Conservation (phyloP, 306 rosid species). For the Cicer arietinum region DNA sequence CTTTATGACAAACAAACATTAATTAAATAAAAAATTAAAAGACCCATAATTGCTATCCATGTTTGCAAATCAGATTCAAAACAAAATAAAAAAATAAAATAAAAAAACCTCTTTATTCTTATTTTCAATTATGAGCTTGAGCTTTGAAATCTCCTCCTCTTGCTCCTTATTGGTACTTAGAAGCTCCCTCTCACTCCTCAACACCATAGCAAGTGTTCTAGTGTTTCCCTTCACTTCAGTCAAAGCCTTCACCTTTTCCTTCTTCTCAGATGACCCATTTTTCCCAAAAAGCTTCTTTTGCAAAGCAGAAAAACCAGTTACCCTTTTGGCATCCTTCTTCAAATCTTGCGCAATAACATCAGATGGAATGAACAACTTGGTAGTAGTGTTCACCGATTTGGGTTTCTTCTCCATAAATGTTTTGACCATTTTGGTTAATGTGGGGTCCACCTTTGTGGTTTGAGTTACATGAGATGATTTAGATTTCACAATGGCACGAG, state of each 20-base stretch:
- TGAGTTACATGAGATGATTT: slow-evolving; percentile 54
- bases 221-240: slow-evolving; percentile 91
- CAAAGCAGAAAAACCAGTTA: slow-evolving; percentile 58
- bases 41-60: neutral
- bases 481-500: slow-evolving; percentile 70
- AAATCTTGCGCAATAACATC: slow-evolving; percentile 68
- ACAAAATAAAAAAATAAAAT: neutral
- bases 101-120: slow-evolving; percentile 76
- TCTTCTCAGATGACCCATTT: slow-evolving; percentile 47
- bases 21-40: slow-evolving; percentile 1
- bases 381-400: slow-evolving; percentile 35
- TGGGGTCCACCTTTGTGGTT: slow-evolving; percentile 64
- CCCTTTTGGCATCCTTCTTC: slow-evolving; percentile 73
- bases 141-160: slow-evolving; percentile 61
- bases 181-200: slow-evolving; percentile 96
- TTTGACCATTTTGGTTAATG: slow-evolving; percentile 72
- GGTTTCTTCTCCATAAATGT: slow-evolving; percentile 73
- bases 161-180: slow-evolving; percentile 71
- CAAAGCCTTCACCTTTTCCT: slow-evolving; percentile 77
- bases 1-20: neutral
- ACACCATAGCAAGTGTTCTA: slow-evolving; percentile 89
- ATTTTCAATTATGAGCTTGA: slow-evolving; percentile 63
- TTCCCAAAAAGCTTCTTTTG: slow-evolving; percentile 87
- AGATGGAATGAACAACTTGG: slow-evolving; percentile 64
- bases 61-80: slow-evolving; percentile 18